These are phyloP conservation scores for Termitomyces sp. DNA, from an alignment of 768 basidiomycete species.

Conservation along the genomic window DNA sequence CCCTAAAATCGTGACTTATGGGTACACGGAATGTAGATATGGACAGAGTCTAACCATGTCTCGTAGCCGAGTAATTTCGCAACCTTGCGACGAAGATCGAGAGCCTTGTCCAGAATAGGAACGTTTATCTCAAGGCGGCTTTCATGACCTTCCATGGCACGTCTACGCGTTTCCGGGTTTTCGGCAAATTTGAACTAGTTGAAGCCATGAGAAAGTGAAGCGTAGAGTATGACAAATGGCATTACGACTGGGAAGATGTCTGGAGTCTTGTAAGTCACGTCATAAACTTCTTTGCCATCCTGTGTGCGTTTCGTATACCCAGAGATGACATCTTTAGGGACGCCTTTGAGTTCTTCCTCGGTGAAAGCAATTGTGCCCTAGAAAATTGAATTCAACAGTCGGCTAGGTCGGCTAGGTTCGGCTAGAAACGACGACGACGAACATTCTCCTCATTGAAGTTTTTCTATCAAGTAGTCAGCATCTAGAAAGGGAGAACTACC, in stretches of 20 bases:
- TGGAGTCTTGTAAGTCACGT: conserved; percentile 77
- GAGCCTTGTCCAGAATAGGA: conserved; percentile 60
- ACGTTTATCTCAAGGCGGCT: conserved; percentile 64
- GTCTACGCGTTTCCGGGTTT: conserved; percentile 61
- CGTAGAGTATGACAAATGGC: background rate
- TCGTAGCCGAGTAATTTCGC: conserved; percentile 65
- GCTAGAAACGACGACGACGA: conserved; percentile 9
- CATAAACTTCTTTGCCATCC: conserved; percentile 53
- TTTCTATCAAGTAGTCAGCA: conserved; percentile 41
- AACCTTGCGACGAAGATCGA: conserved; percentile 67
- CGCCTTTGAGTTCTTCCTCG: conserved; percentile 69
- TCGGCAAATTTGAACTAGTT: conserved; percentile 75
- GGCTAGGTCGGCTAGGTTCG: background rate
- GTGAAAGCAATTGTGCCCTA: conserved; percentile 65
- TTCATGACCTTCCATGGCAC: conserved; percentile 65
- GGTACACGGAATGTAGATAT: background rate
- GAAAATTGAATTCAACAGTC: background rate
- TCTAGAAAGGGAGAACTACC: background rate
- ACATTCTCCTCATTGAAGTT: conserved; percentile 90
- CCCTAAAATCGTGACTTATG: conserved; percentile 30
- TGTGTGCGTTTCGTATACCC: conserved; percentile 69
- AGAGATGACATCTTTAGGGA: conserved; percentile 73
- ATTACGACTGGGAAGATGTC: conserved; percentile 76
- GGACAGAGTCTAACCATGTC: conserved; percentile 43
- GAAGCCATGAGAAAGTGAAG: background rate